These are phyloP conservation scores for Adiantum capillusveneris DNA, from an alignment of 75 land plant genomes.

Conservation along the genomic window DNA sequence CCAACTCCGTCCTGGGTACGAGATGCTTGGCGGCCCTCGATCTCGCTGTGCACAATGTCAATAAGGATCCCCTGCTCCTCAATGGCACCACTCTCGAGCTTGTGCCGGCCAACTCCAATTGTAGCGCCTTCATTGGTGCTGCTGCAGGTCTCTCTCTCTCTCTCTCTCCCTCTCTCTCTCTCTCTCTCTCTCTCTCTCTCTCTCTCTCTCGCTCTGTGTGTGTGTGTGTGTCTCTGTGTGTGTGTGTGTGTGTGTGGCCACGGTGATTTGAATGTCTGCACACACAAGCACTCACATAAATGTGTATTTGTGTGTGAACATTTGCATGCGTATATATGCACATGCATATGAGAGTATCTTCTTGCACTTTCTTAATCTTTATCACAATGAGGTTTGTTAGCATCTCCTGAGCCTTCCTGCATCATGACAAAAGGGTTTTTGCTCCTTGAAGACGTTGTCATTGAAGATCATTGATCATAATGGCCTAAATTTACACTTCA, in stretches of 20 bases:
- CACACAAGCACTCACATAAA: too few species aligned
- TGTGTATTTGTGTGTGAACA: too few species aligned
- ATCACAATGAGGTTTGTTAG: not conserved
- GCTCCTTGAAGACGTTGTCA: too few species aligned
- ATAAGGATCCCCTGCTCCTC: slow-evolving; percentile 21
- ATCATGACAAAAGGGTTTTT: too few species aligned
- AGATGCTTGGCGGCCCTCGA: slow-evolving; percentile 24
- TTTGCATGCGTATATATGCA: too few species aligned
- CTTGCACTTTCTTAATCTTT: too few species aligned
- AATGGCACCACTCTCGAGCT: slow-evolving; percentile 19
- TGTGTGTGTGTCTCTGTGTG: not conserved
- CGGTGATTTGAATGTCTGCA: too few species aligned
- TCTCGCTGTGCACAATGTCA: slow-evolving; percentile 27
- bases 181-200: not conserved
- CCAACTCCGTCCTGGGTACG: slow-evolving; percentile 21
- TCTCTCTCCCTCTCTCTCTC: not conserved
- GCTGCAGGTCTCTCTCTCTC: slow-evolving; percentile 32
- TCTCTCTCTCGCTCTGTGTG: not conserved
- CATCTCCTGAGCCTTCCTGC: too few species aligned
- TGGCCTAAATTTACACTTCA: not conserved
- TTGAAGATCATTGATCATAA: too few species aligned
- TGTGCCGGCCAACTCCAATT: slow-evolving; percentile 25
- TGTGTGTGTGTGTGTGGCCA: not conserved
- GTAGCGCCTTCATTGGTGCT: slow-evolving; percentile 36
- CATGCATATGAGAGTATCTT: too few species aligned